Percentiles rank a stretch among this genome's conserved stretches.
Conservation (phyloP, 768 basidiomycete species). For the Mycena pura region DNA sequence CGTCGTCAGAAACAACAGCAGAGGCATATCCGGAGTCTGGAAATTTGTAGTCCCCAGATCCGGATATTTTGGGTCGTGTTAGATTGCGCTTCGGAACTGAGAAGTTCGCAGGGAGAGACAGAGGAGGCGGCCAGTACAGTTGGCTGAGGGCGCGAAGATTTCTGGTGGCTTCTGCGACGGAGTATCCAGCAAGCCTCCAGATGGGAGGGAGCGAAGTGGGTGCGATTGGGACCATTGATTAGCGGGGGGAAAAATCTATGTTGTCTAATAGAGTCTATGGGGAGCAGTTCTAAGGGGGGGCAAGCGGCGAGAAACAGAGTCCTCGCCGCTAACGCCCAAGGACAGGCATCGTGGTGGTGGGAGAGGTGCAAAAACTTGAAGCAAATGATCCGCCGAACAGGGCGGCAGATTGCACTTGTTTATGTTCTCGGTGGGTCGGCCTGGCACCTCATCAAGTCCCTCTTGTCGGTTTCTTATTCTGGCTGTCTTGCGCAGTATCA, state of each 20-base stretch:
- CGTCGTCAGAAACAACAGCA: slow-evolving; percentile 65
- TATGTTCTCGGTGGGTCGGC: background rate
- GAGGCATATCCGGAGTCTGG: slow-evolving; percentile 85
- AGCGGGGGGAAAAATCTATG: slow-evolving; percentile 26
- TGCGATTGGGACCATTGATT: slow-evolving; percentile 31
- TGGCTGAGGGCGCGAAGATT: slow-evolving; percentile 52
- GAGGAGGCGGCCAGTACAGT: slow-evolving; percentile 57
- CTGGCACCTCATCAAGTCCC: no score
- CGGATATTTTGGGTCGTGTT: slow-evolving; percentile 27
- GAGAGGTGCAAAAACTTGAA: background rate
- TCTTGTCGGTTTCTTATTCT: no score
- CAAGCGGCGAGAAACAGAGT: slow-evolving; percentile 45
- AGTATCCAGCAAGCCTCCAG: slow-evolving; percentile 41
- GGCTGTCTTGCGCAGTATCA: no score
- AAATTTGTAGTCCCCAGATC: slow-evolving; percentile 46
- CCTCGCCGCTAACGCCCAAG: slow-evolving; percentile 60
- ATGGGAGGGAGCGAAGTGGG: slow-evolving; percentile 67
- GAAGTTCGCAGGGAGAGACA: slow-evolving; percentile 36
- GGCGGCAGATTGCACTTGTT: background rate
- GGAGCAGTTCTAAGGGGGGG: slow-evolving; percentile 15
- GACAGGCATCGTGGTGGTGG: slow-evolving; percentile 51
- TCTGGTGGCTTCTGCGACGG: slow-evolving; percentile 43
- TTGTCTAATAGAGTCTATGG: slow-evolving; percentile 29
- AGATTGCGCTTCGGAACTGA: slow-evolving; percentile 35
- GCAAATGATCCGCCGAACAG: no score